Conservation (phyloP, 2,329 filamentous ascomycete species). For the Plenodomus lindquistii region DNA sequence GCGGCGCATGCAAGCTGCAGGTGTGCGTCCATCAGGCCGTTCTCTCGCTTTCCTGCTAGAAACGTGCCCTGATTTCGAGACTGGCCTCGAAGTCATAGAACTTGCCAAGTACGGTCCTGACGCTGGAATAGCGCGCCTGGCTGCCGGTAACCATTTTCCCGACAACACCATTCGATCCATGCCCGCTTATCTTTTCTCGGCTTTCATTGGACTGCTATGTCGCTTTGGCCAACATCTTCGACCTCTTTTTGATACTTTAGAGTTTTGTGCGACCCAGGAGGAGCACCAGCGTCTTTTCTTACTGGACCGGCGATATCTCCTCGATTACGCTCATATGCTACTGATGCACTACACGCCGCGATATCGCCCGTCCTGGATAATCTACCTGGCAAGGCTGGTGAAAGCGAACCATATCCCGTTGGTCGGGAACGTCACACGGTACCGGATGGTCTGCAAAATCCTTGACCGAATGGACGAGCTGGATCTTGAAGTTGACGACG, state of each 20-base stretch:
- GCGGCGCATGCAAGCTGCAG: slow-evolving; percentile 57
- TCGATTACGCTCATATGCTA: slow-evolving; percentile 37
- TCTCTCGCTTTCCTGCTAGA: slow-evolving; percentile 62
- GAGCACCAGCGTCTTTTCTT: slow-evolving; percentile 23
- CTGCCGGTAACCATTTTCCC: slow-evolving; percentile 21
- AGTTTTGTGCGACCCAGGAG: slow-evolving; percentile 10
- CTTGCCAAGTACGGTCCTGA: slow-evolving; percentile 17
- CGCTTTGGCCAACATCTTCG: slow-evolving; percentile 29
- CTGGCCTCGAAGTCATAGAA: slow-evolving; percentile 23
- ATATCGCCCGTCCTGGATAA: slow-evolving; percentile 36
- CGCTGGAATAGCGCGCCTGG: slow-evolving; percentile 25
- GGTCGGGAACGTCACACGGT: slow-evolving; percentile 17
- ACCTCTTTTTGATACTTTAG: slow-evolving; percentile 3
- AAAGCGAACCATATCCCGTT: slow-evolving; percentile 6
- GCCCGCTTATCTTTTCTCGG: slow-evolving; percentile 30
- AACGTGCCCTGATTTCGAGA: slow-evolving; percentile 30
- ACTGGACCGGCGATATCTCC: slow-evolving; percentile 26
- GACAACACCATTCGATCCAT: slow-evolving; percentile 9
- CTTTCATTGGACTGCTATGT: slow-evolving; percentile 39
- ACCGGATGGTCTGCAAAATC: slow-evolving; percentile 27
- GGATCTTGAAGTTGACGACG: slow-evolving; percentile 40
- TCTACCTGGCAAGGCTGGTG: slow-evolving; percentile 29
- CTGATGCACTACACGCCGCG: slow-evolving; percentile 25
- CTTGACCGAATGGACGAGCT: slow-evolving; percentile 30
- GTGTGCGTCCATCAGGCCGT: slow-evolving; percentile 54